Evolutionary conservation across 768 basidiomycete genomes (phyloP).

Genomic region (Mycena indigotica): DNA sequence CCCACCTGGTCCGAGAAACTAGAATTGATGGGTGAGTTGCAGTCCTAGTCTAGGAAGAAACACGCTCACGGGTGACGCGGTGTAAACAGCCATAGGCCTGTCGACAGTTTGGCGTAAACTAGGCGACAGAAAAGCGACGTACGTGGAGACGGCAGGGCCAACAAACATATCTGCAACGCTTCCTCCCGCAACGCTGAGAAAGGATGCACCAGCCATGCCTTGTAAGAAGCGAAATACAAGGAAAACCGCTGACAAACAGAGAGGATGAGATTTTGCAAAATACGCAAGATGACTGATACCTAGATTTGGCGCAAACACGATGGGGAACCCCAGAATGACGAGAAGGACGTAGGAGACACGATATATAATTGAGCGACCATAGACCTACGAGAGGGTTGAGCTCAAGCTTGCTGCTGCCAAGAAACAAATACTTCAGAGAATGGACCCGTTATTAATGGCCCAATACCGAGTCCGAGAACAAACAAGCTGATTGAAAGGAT

Average conservation of each 20-base stretch:
- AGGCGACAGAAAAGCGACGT: slow-evolving; percentile 25
- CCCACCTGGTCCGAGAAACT: slow-evolving; percentile 22
- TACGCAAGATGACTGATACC: slow-evolving; percentile 38
- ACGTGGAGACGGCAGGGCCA: slow-evolving; percentile 62
- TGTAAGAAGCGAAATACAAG: slow-evolving; percentile 60
- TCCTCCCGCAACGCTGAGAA: slow-evolving; percentile 60
- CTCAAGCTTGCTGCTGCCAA: too few species aligned
- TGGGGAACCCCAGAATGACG: slow-evolving; percentile 67
- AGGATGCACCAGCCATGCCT: slow-evolving; percentile 58
- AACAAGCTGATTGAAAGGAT: slow-evolving; percentile 60
- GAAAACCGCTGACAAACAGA: slow-evolving; percentile 47
- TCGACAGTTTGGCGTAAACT: neutral
- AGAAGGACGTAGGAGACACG: slow-evolving; percentile 59
- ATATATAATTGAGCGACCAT: slow-evolving; percentile 69
- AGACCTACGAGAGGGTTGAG: slow-evolving; percentile 49
- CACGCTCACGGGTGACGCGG: slow-evolving; percentile 56
- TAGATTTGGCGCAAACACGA: slow-evolving; percentile 71
- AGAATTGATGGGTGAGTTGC: neutral
- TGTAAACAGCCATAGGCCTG: slow-evolving; percentile 58
- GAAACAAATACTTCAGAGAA: slow-evolving; percentile 46
- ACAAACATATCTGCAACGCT: slow-evolving; percentile 58
- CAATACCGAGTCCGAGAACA: slow-evolving; percentile 60
- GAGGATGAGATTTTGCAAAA: neutral
- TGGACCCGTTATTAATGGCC: slow-evolving; percentile 57
- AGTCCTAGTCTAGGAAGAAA: slow-evolving; percentile 24